Base-by-base conservation (phyloP, 2,329 filamentous ascomycete species). In the Diaporthe citriasiana region DNA sequence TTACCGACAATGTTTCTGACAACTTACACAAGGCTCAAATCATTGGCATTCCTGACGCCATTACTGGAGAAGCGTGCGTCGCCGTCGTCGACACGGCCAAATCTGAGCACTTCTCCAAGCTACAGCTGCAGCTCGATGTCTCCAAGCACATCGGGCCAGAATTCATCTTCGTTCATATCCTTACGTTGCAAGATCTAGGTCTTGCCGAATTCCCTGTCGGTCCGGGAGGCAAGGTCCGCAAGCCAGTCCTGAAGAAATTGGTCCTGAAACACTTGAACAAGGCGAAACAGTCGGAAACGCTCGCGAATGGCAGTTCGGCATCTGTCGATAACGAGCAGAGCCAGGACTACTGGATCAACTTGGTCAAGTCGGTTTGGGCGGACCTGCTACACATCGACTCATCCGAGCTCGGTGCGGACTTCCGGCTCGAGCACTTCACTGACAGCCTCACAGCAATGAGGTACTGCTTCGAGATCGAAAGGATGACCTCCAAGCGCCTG, bases 391-490 rank as follows among this genome's bases (percentile, higher is more conserved):
- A 66, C 13, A 51, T 66, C 9, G 63, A 51, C 8, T 17, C 45
- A 0, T 51, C 63, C 5, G 15, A 51, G 15, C 35, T 66, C 33
- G 25, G 22, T 10, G 63, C 25, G 1, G 45, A 66, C 1, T 66
- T 66, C 10, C 45, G 63, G 6, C 45, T 66, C 9, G 63, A 66
- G 30, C 63, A 66, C 15, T 66, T 66, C 45, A 66, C 63, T 4
- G 63, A 66, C 30, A 66, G 63, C n/a, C 63, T 66, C 15, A 66
- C 63, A 6, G 22, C 63, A 19, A 51, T 66, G 63, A 66, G 63
- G 38, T 66, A 66, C 10, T 66, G 63, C 33, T 66, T 66, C 15
- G 63, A 66, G 30, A 19, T 66, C 0, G 63, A 66, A 13, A 19
- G 42, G 22, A 22, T 66, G 7, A 40, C 63, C 1, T 66, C 45